Conservation (phyloP, 148 eudicot species). For the Arbutus unedo region DNA sequence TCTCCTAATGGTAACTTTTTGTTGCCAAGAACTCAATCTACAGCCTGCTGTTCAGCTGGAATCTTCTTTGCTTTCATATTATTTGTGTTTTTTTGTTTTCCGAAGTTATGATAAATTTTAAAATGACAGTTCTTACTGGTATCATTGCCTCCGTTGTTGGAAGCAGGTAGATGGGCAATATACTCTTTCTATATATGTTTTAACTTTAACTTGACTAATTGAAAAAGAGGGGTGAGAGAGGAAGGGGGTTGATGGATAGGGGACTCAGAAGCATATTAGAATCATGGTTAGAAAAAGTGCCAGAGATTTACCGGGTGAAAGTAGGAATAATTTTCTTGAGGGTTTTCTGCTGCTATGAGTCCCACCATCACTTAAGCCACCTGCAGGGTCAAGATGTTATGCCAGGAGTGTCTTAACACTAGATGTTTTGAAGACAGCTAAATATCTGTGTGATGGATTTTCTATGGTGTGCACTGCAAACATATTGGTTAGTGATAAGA, state of each 20-base stretch:
- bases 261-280: background rate
- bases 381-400: background rate
- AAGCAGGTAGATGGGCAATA: background rate
- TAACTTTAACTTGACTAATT: background rate
- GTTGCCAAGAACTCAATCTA: background rate
- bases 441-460: background rate
- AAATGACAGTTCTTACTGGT: background rate
- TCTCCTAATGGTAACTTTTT: conserved; percentile 43
- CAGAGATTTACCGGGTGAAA: background rate
- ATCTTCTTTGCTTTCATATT: background rate
- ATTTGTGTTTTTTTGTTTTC: background rate
- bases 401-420: background rate
- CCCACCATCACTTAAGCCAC: background rate
- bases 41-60: background rate
- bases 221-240: background rate
- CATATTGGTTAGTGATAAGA: background rate
- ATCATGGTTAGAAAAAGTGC: background rate
- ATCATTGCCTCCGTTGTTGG: background rate
- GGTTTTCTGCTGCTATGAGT: background rate
- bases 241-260: background rate
- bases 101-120: background rate
- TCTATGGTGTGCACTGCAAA: background rate
- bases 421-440: background rate
- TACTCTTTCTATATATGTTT: background rate
- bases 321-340: background rate